phyloP scores from a whole-genome alignment of 495 filamentous ascomycete genomes.

The Amphirosellinia nigrospora region DNA sequence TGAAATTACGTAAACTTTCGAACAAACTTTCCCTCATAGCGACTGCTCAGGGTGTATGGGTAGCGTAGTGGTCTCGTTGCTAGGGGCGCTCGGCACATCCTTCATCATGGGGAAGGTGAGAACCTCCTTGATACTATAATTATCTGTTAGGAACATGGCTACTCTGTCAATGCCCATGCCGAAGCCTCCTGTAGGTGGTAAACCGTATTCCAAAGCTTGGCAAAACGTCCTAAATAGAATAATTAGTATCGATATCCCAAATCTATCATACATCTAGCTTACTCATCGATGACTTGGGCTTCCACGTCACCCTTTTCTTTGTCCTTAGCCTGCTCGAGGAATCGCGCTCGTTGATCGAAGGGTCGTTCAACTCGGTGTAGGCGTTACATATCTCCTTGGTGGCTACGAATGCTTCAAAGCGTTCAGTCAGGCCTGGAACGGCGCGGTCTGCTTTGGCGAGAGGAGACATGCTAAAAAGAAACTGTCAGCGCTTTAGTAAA shows the following conservation, averaged over 20 bases:
- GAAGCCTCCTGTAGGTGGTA: slow-evolving; percentile 95
- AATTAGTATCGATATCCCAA: slow-evolving; percentile 3
- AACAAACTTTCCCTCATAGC: neutral
- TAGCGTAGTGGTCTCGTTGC: slow-evolving; percentile 25
- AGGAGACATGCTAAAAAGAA: slow-evolving; percentile 82
- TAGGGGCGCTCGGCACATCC: slow-evolving; percentile 19
- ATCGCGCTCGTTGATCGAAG: slow-evolving; percentile 90
- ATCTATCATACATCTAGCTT: slow-evolving; percentile 39
- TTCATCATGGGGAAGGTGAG: slow-evolving; percentile 81
- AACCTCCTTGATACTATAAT: slow-evolving; percentile 90
- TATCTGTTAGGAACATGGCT: slow-evolving; percentile 96
- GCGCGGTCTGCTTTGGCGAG: slow-evolving; percentile 92
- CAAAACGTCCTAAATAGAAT: slow-evolving; percentile 72
- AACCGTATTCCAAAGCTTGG: slow-evolving; percentile 77
- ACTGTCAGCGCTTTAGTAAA: slow-evolving; percentile 20
- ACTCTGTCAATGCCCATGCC: slow-evolving; percentile 97
- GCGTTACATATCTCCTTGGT: slow-evolving; percentile 97
- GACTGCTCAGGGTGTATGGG: slow-evolving; percentile 20
- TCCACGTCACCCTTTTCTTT: slow-evolving; percentile 98
- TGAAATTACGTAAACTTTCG: neutral
- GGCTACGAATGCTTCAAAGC: slow-evolving; percentile 97
- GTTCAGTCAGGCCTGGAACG: slow-evolving; percentile 85
- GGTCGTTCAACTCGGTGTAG: slow-evolving; percentile 98
- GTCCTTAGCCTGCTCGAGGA: slow-evolving; percentile 95
- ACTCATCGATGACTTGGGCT: slow-evolving; percentile 90